These are phyloP conservation scores for Oxytropis ochrocephala DNA, from an alignment of 306 rosid genomes.

Conservation along the genomic window DNA sequence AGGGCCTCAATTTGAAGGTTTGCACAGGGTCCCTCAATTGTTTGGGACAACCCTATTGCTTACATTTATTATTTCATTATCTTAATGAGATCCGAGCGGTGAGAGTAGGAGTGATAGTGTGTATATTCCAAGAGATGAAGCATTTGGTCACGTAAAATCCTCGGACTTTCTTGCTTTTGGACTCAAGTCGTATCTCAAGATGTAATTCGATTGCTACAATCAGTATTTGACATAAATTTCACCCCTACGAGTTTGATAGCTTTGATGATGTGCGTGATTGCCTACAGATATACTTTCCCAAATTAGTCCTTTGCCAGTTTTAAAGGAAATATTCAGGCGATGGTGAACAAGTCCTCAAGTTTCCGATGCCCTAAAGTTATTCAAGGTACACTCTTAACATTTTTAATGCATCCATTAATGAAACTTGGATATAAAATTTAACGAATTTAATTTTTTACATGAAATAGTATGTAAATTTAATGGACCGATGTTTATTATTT, in stretches of 20 bases:
- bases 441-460: too few relatives aligned
- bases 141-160: slow-evolving; percentile 53
- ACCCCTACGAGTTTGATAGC: slow-evolving; percentile 42
- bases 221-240: slow-evolving; percentile 14
- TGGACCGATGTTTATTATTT: background rate
- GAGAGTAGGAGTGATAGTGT: slow-evolving; percentile 35
- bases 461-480: too few relatives aligned
- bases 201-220: slow-evolving; percentile 26
- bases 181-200: slow-evolving; percentile 41
- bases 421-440: background rate
- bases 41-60: too few relatives aligned
- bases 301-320: slow-evolving; percentile 35
- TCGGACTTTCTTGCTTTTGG: slow-evolving; percentile 47
- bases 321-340: slow-evolving; percentile 32
- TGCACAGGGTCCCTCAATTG: too few relatives aligned
- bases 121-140: slow-evolving; percentile 66
- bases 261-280: slow-evolving; percentile 43
- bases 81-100: slow-evolving; percentile 31
- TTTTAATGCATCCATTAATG: background rate
- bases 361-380: slow-evolving; percentile 56
- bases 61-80: background rate
- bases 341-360: slow-evolving; percentile 46
- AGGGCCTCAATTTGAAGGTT: too few relatives aligned
- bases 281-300: slow-evolving; percentile 28
- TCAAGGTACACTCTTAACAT: slow-evolving; percentile 31